phyloP scores from a whole-genome alignment of 441 rosid species.

The Pelargonium myrrhifolium region DNA sequence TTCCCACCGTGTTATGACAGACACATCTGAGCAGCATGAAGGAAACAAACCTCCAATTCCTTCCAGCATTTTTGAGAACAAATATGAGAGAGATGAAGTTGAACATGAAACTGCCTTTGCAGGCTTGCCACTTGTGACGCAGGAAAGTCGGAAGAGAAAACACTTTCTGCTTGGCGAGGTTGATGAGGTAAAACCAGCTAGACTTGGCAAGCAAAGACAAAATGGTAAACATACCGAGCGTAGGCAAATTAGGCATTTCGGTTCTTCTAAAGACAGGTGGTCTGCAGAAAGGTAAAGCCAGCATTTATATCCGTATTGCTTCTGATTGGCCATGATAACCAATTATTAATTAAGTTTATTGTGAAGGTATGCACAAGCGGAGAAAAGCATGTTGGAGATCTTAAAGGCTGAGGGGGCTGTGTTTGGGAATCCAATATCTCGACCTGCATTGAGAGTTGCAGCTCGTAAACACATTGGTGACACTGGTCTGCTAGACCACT shows the following conservation, averaged over 20 bases:
- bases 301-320: constrained; percentile 6
- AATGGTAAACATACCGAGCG: constrained; percentile 12
- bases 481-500: constrained; percentile 89
- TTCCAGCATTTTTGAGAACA: constrained; percentile 25
- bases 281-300: constrained; percentile 49
- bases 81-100: constrained; percentile 30
- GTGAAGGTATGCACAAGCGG: constrained; percentile 61
- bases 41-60: constrained; percentile 22
- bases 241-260: constrained; percentile 28
- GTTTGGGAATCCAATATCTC: constrained; percentile 53
- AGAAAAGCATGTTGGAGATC: constrained; percentile 48
- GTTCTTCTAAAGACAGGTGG: constrained; percentile 45
- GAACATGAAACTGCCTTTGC: constrained; percentile 16
- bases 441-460: constrained; percentile 46
- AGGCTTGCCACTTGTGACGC: constrained; percentile 20
- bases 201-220: constrained; percentile 20
- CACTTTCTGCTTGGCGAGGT: constrained; percentile 20
- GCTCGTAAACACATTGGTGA: constrained; percentile 74
- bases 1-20: constrained; percentile 23
- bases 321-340: background rate
- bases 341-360: constrained; percentile 11
- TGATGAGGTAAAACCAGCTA: constrained; percentile 25
- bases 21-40: constrained; percentile 9
- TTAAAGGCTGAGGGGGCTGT: constrained; percentile 69
- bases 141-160: constrained; percentile 38